Evolutionary conservation across 2,329 filamentous ascomycete species (phyloP), one percentile per base, ranked within the genome.

Genomic region (Diaporthe sp.): DNA sequence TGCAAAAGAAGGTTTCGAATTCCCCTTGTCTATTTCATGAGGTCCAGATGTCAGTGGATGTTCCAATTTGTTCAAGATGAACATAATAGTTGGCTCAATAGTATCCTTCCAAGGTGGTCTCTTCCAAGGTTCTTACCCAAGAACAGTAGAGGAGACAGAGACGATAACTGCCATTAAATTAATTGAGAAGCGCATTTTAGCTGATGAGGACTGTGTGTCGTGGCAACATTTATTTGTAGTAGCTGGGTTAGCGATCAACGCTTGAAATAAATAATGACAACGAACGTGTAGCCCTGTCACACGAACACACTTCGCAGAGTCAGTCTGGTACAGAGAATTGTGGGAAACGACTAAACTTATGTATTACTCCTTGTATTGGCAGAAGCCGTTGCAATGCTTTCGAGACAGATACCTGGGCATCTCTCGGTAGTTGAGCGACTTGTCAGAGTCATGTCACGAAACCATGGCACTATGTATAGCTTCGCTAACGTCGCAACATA

Each of bases 401-500:
- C 13, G 25, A 65, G 25, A 20, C 25, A 47, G 42, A 17, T 10
- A 37, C 34, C 34, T 37, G 34, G 6, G 34, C 61, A 1, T 47
- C 17, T 34, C n/a, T 8, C n/a, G 10, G 4, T 9, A 17, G 15
- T 25, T 31, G 42, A 25, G 8, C 4, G 39, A 17, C 42, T n/a
- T 9, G 17, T 3, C 28, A 34, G 42, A 65, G 61, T 65, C 61
- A 49, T 65, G 61, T 4, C 61, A 47, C 25, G 28, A 49, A 49
- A 49, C 61, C 61, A 4, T 13, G 12, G 25, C 28, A 31, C 61
- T 65, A 49, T 65, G 58, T 34, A 49, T 49, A 65, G 61, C 28
- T 47, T 47, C 61, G 42, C 61, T 49, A 49, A 49, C 20, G 61
- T 65, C 42, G 61, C 61, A 65, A 49, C 15, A 49, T 49, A 17